A percentile compares a stretch with the other conserved stretches of the same genome.
Evolutionary conservation across 2,329 filamentous ascomycete genomes (phyloP).

Genomic region (Xylariaceae sp.): DNA sequence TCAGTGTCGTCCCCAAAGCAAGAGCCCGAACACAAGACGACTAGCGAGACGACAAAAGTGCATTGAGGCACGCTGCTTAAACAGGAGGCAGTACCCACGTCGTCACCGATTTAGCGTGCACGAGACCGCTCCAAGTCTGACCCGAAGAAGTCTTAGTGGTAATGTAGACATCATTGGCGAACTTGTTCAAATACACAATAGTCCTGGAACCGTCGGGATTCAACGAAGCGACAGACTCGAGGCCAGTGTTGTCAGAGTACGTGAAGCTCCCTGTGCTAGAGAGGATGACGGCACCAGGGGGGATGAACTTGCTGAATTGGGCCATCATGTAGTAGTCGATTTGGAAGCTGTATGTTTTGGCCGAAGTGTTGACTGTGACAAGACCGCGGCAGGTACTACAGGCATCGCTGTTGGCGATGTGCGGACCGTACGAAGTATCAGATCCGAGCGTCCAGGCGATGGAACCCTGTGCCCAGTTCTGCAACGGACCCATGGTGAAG

Average conservation of each 20-base stretch:
- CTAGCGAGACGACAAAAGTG: too few species aligned
- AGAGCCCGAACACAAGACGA: too few species aligned
- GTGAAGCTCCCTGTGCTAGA: slow-evolving; percentile 43
- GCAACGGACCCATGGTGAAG: slow-evolving; percentile 45
- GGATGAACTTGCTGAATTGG: slow-evolving; percentile 50
- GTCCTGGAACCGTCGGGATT: slow-evolving; percentile 46
- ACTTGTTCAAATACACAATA: slow-evolving; percentile 47
- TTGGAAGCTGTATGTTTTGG: slow-evolving; percentile 42
- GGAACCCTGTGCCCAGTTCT: slow-evolving; percentile 46
- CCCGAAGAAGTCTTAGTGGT: slow-evolving; percentile 34
- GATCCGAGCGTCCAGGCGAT: slow-evolving; percentile 44
- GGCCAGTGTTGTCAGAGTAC: slow-evolving; percentile 36
- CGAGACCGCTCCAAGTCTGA: slow-evolving; percentile 39
- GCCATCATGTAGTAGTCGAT: slow-evolving; percentile 54
- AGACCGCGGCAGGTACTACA: slow-evolving; percentile 49
- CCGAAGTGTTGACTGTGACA: slow-evolving; percentile 51
- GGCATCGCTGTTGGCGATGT: slow-evolving; percentile 34
- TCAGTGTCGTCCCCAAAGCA: too few species aligned
- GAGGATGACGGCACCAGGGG: slow-evolving; percentile 42
- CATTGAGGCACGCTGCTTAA: too few species aligned
- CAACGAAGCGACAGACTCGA: slow-evolving; percentile 45
- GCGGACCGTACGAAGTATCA: slow-evolving; percentile 42
- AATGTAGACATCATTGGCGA: slow-evolving; percentile 44
- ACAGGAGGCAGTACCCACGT: slow-evolving; percentile 31
- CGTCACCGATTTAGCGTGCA: slow-evolving; percentile 34